Base-by-base conservation (phyloP, 2,329 filamentous ascomycete genomes). In the Mariannaea sp. region DNA sequence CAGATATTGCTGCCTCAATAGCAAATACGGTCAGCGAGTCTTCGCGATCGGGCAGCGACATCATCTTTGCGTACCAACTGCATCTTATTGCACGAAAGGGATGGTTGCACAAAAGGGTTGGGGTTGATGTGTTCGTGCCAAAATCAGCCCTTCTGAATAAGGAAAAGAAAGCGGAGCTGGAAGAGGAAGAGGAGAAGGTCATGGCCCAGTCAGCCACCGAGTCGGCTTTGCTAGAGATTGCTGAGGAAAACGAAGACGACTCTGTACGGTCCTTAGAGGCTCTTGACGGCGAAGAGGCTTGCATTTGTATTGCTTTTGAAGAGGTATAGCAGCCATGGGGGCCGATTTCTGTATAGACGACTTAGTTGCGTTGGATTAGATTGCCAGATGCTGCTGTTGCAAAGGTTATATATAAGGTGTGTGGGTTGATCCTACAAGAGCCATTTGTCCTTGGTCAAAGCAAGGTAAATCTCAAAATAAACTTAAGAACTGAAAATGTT, bases 11-110 rank as follows among this genome's bases (percentile, higher is more conserved):
- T 30, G 22, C 30, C 10, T 8, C 6, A n/a, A 27, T 17, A 8
- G 8, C 22, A 24, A 24, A 24, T 5, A 24, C 16, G 10, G 7
- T 14, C 5, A 13, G 26, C 5, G 9, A 44, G 17, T 17, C 14
- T 4, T 14, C 26, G 5, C 12, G 30, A 12, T n/a, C 43, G 1
- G 42, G 42, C 16, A 9, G 27, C 6, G 43, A 46, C 14, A 46
- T 46, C 20, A 46, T 46, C 24, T 46, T 46, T 36, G 43, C 43
- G 1, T 46, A 46, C 20, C 30, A 46, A 19, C 30, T 46, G 3
- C 43, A 46, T 32, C 27, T 46, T 3, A 46, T 46, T 17, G 19
- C 43, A 2, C 16, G 26, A 8, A 26, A 26, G 8, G 40, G 40
- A 7, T 43, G 19, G 13, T 24, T 6, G 43, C 4, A 46, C 7